Evolutionary conservation across 257 asterid species (phyloP), one percentile per base, ranked within the genome.

Genomic region (Orobanche coerulescens): DNA sequence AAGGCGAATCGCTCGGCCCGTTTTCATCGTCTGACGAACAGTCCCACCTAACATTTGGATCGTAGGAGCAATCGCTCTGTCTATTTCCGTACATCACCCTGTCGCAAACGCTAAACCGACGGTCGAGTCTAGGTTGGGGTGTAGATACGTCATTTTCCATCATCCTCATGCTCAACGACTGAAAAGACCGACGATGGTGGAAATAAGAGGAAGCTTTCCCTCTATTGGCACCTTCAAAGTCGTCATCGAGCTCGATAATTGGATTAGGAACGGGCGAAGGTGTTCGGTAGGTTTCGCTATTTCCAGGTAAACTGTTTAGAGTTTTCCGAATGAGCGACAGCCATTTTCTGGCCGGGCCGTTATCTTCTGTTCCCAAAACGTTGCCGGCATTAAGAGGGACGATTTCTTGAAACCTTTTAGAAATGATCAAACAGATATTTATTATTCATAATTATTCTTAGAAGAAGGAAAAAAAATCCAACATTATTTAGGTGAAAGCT

Each of bases 311-410:
- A 61, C 75, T 81, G 79, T 83, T 83, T 2, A 93, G 72, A 0
- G 95, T 89, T 64, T 72, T 81, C 23, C 96, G 73, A 25, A 93
- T 85, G 26, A 93, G 89, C 0, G 86, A 71, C 58, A 81, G 73
- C 99, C 99, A 93, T 83, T 93, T 93, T 64, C 77, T 79, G 15
- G 97, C 97, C 3, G 99, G 99, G 20, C 90, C 97, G 28, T 86
- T 86, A 64, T 93, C 99, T 71, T 93, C 99, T 26, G 99, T 80
- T 16, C 97, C 99, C 78, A 93, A 75, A 20, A 93, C 99, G 61
- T 93, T 93, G 24, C 99, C 99, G 47, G 99, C 99, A 72, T 86
- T 93, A 33, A 93, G 65, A 69, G 99, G 99, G 59, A 93, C 99
- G 20, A 93, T 86, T 80, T 93, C 99, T 83, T 93, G 99, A 85